Base-by-base conservation (phyloP, 148 eudicot genomes). In the Vaccinium myrtillus region DNA sequence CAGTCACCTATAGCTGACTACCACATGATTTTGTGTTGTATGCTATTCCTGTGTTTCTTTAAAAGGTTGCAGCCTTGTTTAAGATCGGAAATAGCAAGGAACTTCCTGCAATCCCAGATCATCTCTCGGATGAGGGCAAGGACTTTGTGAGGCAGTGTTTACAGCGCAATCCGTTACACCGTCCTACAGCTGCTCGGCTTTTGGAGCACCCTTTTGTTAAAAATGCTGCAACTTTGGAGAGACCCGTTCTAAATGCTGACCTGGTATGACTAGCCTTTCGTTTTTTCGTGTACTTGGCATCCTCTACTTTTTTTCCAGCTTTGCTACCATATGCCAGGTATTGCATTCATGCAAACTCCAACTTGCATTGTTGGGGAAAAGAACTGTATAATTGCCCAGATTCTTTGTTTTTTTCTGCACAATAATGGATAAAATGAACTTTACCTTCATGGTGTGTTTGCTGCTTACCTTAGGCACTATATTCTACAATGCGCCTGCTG, bases 21-120 rank as follows among this genome's bases (percentile, higher is more conserved):
- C 21, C 51, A 65, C 69, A 12, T 82, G 78, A 54, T 75, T 75
- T 51, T 82, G 46, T 67, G 18, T 82, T 48, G 75, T 54, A 16
- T 67, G 36, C 36, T 27, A n/a, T 65, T 43, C 46, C 15, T 74
- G 10, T 58, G 25, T 11, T 53, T 81, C 58, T 82, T 83, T 15
- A 39, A 78, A 75, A 94, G 98, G 94, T 93, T 86, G 94, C 95
- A 14, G 98, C 98, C 75, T 65, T 94, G 80, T 94, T 93, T 78
- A 94, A 93, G 87, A 90, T 94, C 53, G 98, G 95, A 48, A 89
- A 93, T 84, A 92, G 95, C 91, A 94, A 90, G 82, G 98, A 94
- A 85, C 91, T 87, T 85, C 98, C 98, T 69, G 83, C 84, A 58
- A 84, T 91, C 50, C 98, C 98, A 3, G 88, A 89, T 84, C 90